A percentile compares a stretch with the other conserved stretches of the same genome.
phyloP scores from a whole-genome alignment of 768 basidiomycete species.

The Boletus vinaceobasis region DNA sequence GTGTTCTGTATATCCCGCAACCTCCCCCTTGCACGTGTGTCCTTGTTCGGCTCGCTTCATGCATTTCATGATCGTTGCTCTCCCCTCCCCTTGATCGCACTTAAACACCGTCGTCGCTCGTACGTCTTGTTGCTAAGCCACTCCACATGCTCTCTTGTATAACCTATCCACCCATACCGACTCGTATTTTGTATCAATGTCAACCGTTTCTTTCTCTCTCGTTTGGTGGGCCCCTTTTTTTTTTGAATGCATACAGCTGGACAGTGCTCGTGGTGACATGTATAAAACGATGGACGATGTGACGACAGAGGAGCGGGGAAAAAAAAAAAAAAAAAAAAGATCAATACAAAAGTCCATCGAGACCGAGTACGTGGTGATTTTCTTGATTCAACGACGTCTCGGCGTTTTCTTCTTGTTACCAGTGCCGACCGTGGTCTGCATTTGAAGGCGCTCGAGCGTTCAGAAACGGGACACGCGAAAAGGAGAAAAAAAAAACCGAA shows the following conservation, averaged over 20 bases:
- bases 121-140: conserved; percentile 1
- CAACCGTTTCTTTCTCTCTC: not conserved
- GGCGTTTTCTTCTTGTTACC: conserved; percentile 20
- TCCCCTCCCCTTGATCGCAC: not conserved
- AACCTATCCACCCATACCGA: conserved; percentile 11
- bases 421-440: no score
- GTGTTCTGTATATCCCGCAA: conserved; percentile 14
- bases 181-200: conserved; percentile 22
- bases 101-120: not conserved
- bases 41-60: conserved; percentile 1
- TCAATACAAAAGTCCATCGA: not conserved
- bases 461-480: not conserved
- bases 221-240: not conserved
- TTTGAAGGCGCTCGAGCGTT: not conserved
- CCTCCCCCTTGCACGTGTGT: not conserved
- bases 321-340: not conserved
- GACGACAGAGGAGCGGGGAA: not conserved
- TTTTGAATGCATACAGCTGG: not conserved
- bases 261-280: not conserved
- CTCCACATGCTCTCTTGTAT: conserved; percentile 13
- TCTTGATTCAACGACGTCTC: conserved; percentile 23
- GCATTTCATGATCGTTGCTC: not conserved
- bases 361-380: not conserved
- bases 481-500: conserved; percentile 7
- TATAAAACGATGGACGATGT: not conserved